Conservation (phyloP, 31 red algal genomes). For the Odonthalia washingtoniensis region DNA sequence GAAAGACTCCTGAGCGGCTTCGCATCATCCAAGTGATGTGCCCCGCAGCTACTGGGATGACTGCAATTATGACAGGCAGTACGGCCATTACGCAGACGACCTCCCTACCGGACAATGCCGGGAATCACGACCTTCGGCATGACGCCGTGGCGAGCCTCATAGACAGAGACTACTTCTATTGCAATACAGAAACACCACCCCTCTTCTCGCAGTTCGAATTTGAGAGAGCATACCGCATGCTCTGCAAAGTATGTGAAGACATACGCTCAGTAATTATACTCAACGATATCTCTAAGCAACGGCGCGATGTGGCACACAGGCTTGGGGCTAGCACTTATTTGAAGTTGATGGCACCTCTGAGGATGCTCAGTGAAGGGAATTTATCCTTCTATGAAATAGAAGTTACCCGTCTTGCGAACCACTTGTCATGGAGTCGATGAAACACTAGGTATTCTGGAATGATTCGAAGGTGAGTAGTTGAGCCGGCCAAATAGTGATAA, state of each 20-base stretch:
- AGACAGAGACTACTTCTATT: too few species aligned
- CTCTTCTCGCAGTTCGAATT: constrained; percentile 11
- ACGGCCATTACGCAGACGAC: too few species aligned
- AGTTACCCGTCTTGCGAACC: constrained; percentile 8
- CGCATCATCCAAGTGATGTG: too few species aligned
- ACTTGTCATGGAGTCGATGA: constrained; percentile 18
- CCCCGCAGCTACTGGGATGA: too few species aligned
- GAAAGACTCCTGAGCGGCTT: too few species aligned
- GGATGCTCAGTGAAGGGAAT: too few species aligned
- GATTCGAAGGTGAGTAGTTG: constrained; percentile 49
- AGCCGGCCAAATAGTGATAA: constrained; percentile 31
- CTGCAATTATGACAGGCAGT: too few species aligned
- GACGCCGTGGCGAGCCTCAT: too few species aligned
- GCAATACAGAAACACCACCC: too few species aligned
- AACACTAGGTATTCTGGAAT: constrained; percentile 28
- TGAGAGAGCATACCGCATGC: constrained; percentile 19
- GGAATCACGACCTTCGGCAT: too few species aligned
- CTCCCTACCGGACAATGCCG: too few species aligned
- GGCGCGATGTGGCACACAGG: constrained; percentile 1
- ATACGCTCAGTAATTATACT: constrained; percentile 13
- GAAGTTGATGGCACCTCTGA: constrained; percentile 37
- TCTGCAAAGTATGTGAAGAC: constrained; percentile 14
- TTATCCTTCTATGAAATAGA: too few species aligned
- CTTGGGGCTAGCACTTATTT: constrained; percentile 39
- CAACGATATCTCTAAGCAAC: constrained; percentile 38